Evolutionary conservation across 306 rosid species (phyloP).

Genomic region (Malus fusca): DNA sequence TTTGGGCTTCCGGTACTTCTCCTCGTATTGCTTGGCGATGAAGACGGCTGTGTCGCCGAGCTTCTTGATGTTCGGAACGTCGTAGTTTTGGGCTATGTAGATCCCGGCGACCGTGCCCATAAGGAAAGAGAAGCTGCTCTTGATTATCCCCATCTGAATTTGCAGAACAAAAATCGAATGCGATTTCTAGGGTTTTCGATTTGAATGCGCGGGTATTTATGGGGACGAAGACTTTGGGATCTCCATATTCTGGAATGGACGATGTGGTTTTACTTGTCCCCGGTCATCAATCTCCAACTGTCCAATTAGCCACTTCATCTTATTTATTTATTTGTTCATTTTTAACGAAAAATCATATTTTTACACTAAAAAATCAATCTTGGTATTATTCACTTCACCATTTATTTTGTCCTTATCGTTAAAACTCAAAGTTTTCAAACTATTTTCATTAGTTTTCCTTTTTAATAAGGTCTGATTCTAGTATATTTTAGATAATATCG

Average conservation of each 20-base stretch:
- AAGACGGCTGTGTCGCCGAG: constrained; percentile 31
- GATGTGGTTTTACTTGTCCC: background rate
- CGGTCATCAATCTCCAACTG: background rate
- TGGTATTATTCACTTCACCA: too few relatives aligned
- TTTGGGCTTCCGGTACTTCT: constrained; percentile 52
- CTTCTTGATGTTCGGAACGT: constrained; percentile 64
- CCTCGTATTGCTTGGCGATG: constrained; percentile 43
- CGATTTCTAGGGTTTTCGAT: constrained; percentile 10
- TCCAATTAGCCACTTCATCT: background rate
- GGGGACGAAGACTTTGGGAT: background rate
- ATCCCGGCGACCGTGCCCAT: constrained; percentile 51
- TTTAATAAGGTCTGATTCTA: too few relatives aligned
- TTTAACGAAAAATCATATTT: too few relatives aligned
- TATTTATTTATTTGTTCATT: background rate
- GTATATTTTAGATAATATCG: too few relatives aligned
- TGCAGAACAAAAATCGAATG: background rate
- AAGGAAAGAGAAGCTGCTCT: constrained; percentile 64
- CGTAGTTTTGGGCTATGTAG: constrained; percentile 67
- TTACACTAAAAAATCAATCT: too few relatives aligned
- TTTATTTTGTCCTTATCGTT: too few relatives aligned
- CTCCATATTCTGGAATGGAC: background rate
- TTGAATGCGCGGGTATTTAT: background rate
- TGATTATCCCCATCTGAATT: constrained; percentile 61
- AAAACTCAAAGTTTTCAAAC: too few relatives aligned
- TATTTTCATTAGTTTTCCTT: too few relatives aligned